phyloP scores from a whole-genome alignment of 2,329 filamentous ascomycete species.

The Aspergillus neoniger region DNA sequence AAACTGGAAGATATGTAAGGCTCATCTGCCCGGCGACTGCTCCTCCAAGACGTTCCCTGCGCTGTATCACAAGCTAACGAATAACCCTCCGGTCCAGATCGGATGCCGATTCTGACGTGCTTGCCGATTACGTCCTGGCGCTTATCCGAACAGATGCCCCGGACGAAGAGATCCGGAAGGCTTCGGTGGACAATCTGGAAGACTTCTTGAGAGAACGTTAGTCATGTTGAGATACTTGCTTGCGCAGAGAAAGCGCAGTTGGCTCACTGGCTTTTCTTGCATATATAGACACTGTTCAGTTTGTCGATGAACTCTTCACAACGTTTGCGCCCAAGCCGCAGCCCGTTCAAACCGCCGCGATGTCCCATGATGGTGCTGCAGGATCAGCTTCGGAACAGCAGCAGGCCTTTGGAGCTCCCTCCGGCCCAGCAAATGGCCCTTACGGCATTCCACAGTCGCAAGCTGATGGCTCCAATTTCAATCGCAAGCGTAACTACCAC shows the following conservation, averaged over 20 bases:
- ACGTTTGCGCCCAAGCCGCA: constrained; percentile 51
- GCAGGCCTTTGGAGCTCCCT: constrained; percentile 25
- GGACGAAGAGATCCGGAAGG: constrained; percentile 55
- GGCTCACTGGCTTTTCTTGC: constrained; percentile 15
- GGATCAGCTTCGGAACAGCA: constrained; percentile 22
- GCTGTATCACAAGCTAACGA: not conserved
- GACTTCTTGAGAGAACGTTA: constrained; percentile 60
- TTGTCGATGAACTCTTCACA: constrained; percentile 59
- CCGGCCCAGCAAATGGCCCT: constrained; percentile 23
- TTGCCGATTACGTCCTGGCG: constrained; percentile 64
- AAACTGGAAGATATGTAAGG: constrained; percentile 60
- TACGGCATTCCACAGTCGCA: constrained; percentile 25
- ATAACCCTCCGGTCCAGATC: constrained; percentile 43
- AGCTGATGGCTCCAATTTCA: constrained; percentile 32
- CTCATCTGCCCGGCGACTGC: not conserved
- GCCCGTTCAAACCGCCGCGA: constrained; percentile 28
- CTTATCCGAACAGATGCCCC: constrained; percentile 59
- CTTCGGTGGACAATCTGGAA: constrained; percentile 57
- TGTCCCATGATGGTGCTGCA: constrained; percentile 25
- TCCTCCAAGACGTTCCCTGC: too few relatives aligned
- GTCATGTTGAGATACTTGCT: constrained; percentile 17
- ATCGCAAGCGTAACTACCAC: constrained; percentile 56
- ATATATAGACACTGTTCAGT: constrained; percentile 50
- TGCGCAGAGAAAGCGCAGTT: not conserved
- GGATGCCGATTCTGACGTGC: constrained; percentile 63